Evolutionary conservation across 495 filamentous ascomycete species (phyloP), one percentile per base, ranked within the genome.

Genomic region (Penicillium tannophilum): DNA sequence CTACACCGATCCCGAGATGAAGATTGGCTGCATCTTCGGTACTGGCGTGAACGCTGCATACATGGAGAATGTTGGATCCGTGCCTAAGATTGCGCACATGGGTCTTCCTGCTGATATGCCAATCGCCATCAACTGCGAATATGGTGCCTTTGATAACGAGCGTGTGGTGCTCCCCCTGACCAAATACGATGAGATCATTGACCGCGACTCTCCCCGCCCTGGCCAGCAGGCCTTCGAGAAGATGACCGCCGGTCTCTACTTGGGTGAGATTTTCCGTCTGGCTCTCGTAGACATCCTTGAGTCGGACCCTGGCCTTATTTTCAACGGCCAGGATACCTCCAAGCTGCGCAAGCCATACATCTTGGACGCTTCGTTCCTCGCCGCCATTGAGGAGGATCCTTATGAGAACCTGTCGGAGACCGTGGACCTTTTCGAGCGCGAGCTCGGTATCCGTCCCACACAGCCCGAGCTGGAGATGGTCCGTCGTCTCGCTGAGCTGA

Each of bases 61-160:
- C 77, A 95, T 98, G 89, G 94, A 98, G 74, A 78, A 93, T 67
- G 88, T 84, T 58, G 93, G 93, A 39, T 92, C 89, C 2, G 86
- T 98, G 42, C 93, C 93, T 61, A 98, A 98, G 80, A 83, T 98
- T 44, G 92, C 89, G 10, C 89, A 97, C 79, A 83, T 95, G 82
- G 93, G 93, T 59, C 83, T 98, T n/a, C 90, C 91, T 41, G 84
- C 92, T 1, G 86, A 92, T 55, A 88, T 88, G 70, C 92, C 90
- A 48, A 93, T 98, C 76, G 94, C 93, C 45, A 98, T 98, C 78
- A 98, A 98, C 82, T 98, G 94, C 80, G 94, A 98, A 76, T 98
- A 92, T 82, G 94, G 94, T 49, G 95, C 94, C 51, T 98, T 98
- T 70, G 94, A 98, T 76, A 98, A 97, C 74, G 93, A 98, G 75